These are phyloP conservation scores for Verticillium albo-atrum DNA, from an alignment of 2,329 filamentous ascomycete genomes.

Conservation along the genomic window DNA sequence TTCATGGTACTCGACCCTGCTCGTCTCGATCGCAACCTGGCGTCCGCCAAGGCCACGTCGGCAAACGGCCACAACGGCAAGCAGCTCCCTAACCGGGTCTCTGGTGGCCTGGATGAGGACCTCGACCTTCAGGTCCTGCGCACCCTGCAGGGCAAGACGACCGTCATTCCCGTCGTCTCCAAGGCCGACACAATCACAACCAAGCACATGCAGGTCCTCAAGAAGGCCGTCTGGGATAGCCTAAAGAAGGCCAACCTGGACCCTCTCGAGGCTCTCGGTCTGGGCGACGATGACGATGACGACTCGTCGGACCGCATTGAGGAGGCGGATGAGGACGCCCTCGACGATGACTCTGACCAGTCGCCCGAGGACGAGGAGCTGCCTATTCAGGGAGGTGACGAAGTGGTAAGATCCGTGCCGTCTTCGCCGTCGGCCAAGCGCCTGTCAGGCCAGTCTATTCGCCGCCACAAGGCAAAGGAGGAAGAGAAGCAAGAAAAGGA, in stretches of 20 bases:
- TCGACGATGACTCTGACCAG: constrained; percentile 18
- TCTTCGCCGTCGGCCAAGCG: constrained; percentile 37
- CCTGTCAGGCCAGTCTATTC: constrained; percentile 40
- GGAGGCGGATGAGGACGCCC: constrained; percentile 46
- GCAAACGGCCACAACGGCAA: constrained; percentile 49
- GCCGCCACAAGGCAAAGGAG: constrained; percentile 38
- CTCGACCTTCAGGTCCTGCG: constrained; percentile 88
- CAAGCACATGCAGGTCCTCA: constrained; percentile 87
- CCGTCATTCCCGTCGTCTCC: constrained; percentile 89
- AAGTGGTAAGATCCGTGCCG: constrained; percentile 20
- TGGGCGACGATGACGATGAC: constrained; percentile 69
- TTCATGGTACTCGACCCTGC: constrained; percentile 88
- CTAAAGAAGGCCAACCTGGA: constrained; percentile 83
- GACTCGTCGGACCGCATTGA: constrained; percentile 49
- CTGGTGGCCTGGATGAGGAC: constrained; percentile 77
- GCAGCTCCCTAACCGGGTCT: constrained; percentile 36
- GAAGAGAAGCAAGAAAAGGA: constrained; percentile 44
- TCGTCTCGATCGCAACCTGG: constrained; percentile 78
- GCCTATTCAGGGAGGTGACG: constrained; percentile 28
- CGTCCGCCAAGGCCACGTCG: constrained; percentile 53
- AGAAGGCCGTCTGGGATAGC: constrained; percentile 84
- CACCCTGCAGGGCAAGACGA: constrained; percentile 86
- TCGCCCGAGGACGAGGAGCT: constrained; percentile 29
- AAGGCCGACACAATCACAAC: constrained; percentile 97
- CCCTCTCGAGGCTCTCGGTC: constrained; percentile 77